Evolutionary conservation across 306 rosid species (phyloP), one percentile per base, ranked within the genome.

Genomic region (Hippophae gyantsensis): DNA sequence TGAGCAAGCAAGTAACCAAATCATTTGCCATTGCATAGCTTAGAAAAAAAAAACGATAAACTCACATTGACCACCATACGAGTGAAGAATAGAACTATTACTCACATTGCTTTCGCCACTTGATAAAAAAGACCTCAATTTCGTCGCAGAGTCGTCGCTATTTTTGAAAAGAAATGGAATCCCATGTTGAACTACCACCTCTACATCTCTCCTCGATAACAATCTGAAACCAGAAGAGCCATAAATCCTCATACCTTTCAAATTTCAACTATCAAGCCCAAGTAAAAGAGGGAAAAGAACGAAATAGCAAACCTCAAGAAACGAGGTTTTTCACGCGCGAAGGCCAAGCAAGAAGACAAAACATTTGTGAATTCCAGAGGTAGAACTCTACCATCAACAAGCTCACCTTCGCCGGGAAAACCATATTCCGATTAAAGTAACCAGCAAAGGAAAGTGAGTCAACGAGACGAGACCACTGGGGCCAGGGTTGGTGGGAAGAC

Each of bases 201-300:
- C 81, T 55, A 92, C 50, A 71, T 92, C 93, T 66, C 82, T 77
- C 72, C 62, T 64, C 0, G 95, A 76, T 74, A 92, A 95, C 71
- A 85, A 76, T 64, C 98, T 89, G 71, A 13, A 44, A 55, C 1
- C 9, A 47, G 42, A 7, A 9, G 6, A 49, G 14, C 23, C 23
- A 12, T 49, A 18, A 49, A 49, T 49, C 13, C 23, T 3, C 14
- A 49, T 49, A 6, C 8, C 4, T 10, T 8, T 8, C 13, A 5
- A 40, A 26, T 44, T 32, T 3, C 27, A 47, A 32, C 11, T 10
- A 14, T 9, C 42, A n/a, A n/a, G n/a, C n/a, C n/a, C n/a, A n/a
- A n/a, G n/a, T n/a, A 50, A 42, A 13, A 25, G 13, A 52, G 5
- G 8, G 3, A 43, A 11, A 46, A 48, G 9, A 38, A 4, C 5